Conservation (phyloP, 768 basidiomycete genomes). For the Serendipita indica region DNA sequence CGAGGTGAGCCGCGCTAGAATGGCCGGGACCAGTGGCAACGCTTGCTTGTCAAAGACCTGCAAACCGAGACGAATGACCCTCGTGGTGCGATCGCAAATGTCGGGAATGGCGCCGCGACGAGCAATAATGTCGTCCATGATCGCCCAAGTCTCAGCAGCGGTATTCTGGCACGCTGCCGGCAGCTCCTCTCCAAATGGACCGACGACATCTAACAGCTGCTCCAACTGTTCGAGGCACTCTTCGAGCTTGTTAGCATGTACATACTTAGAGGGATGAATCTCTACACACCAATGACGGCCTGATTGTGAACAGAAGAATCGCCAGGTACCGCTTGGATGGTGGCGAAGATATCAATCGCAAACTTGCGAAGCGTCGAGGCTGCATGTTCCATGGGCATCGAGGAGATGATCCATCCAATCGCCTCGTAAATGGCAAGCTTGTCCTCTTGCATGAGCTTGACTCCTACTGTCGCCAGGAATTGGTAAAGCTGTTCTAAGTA, state of each 20-base stretch:
- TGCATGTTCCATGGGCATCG: conserved; percentile 81
- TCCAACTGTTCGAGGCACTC: conserved; percentile 87
- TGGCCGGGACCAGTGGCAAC: conserved; percentile 49
- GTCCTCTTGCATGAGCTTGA: conserved; percentile 73
- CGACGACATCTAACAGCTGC: conserved; percentile 73
- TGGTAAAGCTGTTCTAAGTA: conserved; percentile 84
- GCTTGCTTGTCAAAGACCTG: conserved; percentile 60
- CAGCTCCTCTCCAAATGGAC: conserved; percentile 67
- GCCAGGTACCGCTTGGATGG: conserved; percentile 48
- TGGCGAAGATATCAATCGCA: conserved; percentile 65
- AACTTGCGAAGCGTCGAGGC: conserved; percentile 79
- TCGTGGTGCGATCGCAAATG: conserved; percentile 68
- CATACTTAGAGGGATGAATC: background rate
- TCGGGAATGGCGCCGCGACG: conserved; percentile 65
- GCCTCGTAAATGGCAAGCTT: conserved; percentile 88
- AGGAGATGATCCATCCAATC: conserved; percentile 86
- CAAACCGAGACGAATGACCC: conserved; percentile 71
- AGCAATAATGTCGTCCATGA: conserved; percentile 66
- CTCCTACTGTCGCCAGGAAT: conserved; percentile 67
- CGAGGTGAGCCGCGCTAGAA: conserved; percentile 59
- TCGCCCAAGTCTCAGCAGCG: conserved; percentile 62
- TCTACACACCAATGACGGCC: background rate
- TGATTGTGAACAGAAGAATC: conserved; percentile 39
- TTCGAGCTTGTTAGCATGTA: conserved; percentile 19
- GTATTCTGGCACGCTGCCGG: conserved; percentile 67